Conservation (phyloP, 163 green algal genomes). For the Volvox carteri region DNA sequence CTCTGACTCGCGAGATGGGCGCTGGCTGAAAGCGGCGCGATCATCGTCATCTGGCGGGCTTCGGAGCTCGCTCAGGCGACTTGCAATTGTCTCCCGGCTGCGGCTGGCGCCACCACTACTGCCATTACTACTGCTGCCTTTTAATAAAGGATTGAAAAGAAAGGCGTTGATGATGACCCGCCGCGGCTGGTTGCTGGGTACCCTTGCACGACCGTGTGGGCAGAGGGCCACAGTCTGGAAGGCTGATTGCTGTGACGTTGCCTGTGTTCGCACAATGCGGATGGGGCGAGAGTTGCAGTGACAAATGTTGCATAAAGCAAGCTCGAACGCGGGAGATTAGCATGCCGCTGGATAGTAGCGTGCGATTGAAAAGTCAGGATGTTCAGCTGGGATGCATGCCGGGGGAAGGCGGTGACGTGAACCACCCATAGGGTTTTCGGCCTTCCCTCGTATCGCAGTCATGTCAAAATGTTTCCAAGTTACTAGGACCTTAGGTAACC, state of each 20-base stretch:
- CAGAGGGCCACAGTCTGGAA: background rate
- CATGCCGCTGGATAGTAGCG: no score
- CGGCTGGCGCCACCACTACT: background rate
- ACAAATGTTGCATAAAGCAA: no score
- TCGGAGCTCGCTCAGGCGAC: constrained; percentile 20
- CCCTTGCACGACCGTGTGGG: background rate
- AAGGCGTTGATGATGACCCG: constrained; percentile 38
- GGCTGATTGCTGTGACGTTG: background rate
- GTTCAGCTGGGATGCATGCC: no score
- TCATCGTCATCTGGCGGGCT: constrained; percentile 1
- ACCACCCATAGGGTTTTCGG: no score
- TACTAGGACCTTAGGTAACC: background rate
- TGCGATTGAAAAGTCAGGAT: no score
- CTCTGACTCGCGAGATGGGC: background rate
- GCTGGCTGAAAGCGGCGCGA: background rate
- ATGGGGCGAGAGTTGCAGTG: no score
- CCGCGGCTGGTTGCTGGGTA: background rate
- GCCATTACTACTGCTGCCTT: background rate
- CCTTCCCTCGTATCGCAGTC: no score
- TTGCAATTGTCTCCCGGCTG: constrained; percentile 6
- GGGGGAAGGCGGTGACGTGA: no score
- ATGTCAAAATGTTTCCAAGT: no score
- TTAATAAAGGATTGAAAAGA: constrained; percentile 1
- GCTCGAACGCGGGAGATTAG: no score
- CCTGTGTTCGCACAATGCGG: background rate